Percentiles rank a stretch among this genome's conserved stretches.
These are phyloP conservation scores for Amborella trichopoda DNA, from an alignment of 164 flowering plant species.

Conservation along the genomic window DNA sequence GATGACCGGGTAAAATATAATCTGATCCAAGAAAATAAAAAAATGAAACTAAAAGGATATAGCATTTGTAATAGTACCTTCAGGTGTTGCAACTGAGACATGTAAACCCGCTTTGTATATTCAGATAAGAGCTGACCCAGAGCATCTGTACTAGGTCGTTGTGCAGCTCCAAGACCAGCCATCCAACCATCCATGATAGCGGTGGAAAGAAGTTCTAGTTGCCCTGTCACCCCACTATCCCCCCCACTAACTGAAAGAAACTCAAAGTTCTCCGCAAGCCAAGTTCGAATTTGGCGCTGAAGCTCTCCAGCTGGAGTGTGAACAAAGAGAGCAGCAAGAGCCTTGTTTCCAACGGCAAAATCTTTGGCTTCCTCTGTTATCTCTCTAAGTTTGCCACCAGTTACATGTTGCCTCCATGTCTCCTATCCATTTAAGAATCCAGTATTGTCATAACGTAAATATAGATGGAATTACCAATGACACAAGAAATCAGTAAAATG, in stretches of 20 bases:
- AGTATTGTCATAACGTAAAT: slow-evolving; percentile 2
- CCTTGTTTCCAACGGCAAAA: slow-evolving; percentile 83
- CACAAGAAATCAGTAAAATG: too few relatives aligned
- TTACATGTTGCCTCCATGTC: slow-evolving; percentile 84
- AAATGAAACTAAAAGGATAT: neutral
- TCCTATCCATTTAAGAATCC: slow-evolving; percentile 43
- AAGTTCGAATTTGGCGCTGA: slow-evolving; percentile 89
- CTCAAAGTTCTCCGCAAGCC: slow-evolving; percentile 95
- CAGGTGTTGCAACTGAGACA: slow-evolving; percentile 86
- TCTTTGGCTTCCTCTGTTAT: slow-evolving; percentile 93
- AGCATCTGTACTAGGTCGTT: slow-evolving; percentile 90
- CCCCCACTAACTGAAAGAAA: slow-evolving; percentile 83
- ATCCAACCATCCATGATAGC: slow-evolving; percentile 99
- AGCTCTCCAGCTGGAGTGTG: slow-evolving; percentile 99
- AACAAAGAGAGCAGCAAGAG: slow-evolving; percentile 96
- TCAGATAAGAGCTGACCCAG: slow-evolving; percentile 87
- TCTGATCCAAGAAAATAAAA: neutral
- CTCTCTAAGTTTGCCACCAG: slow-evolving; percentile 95
- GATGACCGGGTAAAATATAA: too few relatives aligned
- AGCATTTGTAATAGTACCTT: slow-evolving; percentile 46
- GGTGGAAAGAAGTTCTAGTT: slow-evolving; percentile 92
- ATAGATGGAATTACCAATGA: neutral
- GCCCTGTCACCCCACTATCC: slow-evolving; percentile 80
- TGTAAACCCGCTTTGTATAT: slow-evolving; percentile 85
- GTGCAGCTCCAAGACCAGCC: slow-evolving; percentile 97